Evolutionary conservation across 2,329 filamentous ascomycete genomes (phyloP).

Genomic region (Neurospora sp.): DNA sequence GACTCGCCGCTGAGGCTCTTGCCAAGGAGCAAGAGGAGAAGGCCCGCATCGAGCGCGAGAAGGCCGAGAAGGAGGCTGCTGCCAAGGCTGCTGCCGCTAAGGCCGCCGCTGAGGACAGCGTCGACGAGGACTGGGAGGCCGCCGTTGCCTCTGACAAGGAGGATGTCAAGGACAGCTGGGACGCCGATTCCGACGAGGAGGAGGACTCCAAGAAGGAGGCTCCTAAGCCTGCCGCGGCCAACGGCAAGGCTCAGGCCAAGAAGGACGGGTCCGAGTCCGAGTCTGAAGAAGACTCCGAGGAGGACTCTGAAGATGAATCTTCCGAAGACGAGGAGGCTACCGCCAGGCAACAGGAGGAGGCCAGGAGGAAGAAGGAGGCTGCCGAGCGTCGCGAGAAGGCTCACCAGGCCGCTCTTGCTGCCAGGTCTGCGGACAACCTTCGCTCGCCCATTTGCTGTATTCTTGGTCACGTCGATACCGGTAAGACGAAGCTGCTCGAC

Average conservation of each 20-base stretch:
- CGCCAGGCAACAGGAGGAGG: slow-evolving; percentile 62
- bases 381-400: slow-evolving; percentile 81
- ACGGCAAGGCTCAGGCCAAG: slow-evolving; percentile 29
- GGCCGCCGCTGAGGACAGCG: slow-evolving; percentile 39
- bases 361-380: slow-evolving; percentile 76
- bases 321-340: slow-evolving; percentile 64
- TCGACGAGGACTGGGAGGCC: slow-evolving; percentile 82
- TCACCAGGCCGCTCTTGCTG: slow-evolving; percentile 83
- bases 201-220: slow-evolving; percentile 22
- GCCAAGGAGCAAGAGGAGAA: slow-evolving; percentile 53
- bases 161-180: slow-evolving; percentile 90
- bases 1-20: slow-evolving; percentile 55
- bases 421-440: slow-evolving; percentile 85
- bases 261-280: slow-evolving; percentile 24
- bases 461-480: slow-evolving; percentile 98
- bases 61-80: slow-evolving; percentile 46
- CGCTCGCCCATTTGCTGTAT: slow-evolving; percentile 99
- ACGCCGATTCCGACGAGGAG: slow-evolving; percentile 72
- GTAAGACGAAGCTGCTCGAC: slow-evolving; percentile 98
- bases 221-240: slow-evolving; percentile 9
- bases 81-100: slow-evolving; percentile 41
- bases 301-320: slow-evolving; percentile 52
- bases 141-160: slow-evolving; percentile 66
- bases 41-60: slow-evolving; percentile 41
- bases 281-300: slow-evolving; percentile 50